Base-by-base conservation (phyloP, 2,329 filamentous ascomycete species). In the Colletotrichum chrysophilum region DNA sequence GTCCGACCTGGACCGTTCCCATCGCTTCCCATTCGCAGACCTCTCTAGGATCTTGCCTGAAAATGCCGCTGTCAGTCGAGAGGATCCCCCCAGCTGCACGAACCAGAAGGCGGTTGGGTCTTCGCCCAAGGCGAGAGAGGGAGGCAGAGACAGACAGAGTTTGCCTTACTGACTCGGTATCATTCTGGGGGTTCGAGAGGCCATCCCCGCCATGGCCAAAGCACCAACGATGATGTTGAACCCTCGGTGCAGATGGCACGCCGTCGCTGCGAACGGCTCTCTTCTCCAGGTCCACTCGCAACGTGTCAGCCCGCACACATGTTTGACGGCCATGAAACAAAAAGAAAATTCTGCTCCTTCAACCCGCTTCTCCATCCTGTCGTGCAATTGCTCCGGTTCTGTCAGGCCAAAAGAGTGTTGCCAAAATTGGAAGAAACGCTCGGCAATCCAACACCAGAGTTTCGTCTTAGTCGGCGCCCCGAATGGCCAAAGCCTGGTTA, bases 1-100 rank as follows among this genome's bases (percentile, higher is more conserved):
- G 5, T n/a, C 36, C 71, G 24, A 71, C 30, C 71, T 38, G 21
- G 34, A 43, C 70, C 64, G 26, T 32, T 28, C 38, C 69, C 62
- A 38, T 43, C 36, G 62, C 73, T 73, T 73, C 73, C 70, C 64
- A 73, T 75, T 65, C 48, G 70, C 64, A 34, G 74, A 24, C 43
- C 32, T 16, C 61, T 32, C 73, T 68, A 21, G 73, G 64, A 73
- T 75, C 43, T 64, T 75, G 70, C 73, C 24, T 68, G 70, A 48
- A 75, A 48, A 55, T 18, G 56, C 70, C 64, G 74, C 58, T 69
- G 70, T 69, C 70, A 74, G 34, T 28, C 48, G 70, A 61, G 64
- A 43, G 70, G 56, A 48, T 65, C 34, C 24, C 18, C 36, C n/a
- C 56, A 58, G 38, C 64, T 69, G 69, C 43, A 75, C 68, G 30